Base-by-base conservation (phyloP, 306 rosid genomes). In the Castanospermum australe region DNA sequence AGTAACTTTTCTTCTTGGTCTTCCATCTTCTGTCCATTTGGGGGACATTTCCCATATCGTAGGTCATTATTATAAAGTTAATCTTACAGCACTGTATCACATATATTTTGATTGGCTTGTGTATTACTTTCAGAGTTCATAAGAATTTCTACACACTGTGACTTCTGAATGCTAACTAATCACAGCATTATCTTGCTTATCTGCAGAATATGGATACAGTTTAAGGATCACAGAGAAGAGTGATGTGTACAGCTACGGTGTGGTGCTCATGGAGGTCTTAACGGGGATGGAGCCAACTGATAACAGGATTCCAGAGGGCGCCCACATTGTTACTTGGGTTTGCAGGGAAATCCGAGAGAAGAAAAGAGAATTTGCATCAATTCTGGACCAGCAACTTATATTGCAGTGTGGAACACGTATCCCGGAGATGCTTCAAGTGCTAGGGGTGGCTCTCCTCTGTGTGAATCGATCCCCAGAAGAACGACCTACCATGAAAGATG, bases 181-280 rank as follows among this genome's bases (percentile, higher is more conserved):
- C 44, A 73, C 39, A 35, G 42, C 57, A 47, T 64, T 77, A 24
- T 70, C 14, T n/a, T 79, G 36, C 68, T 9, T 35, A 85, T 81
- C 44, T 90, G 88, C 97, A 94, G 98, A 94, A 75, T 92, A 92
- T 82, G 98, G 97, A 78, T 94, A 94, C 88, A 94, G 97, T 82
- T 81, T 88, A 83, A 89, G 92, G 88, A 92, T 94, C 92, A 94
- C 98, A 61, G 97, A 87, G 82, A 94, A 92, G 77, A 92, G 98
- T 71, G 98, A 94, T 79, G 98, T 94, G 76, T 94, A 94, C 59
- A 94, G 98, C 82, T 94, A 87, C 18, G 98, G 98, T 3, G 95
- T 94, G 41, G 93, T 94, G 74, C 89, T 94, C 13, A 82, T 94
- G 13, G 98, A 94, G 90, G 75, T 91, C 57, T 79, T 94, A 64